phyloP scores from a whole-genome alignment of 2,329 filamentous ascomycete species.

The Monosporascus sp. region DNA sequence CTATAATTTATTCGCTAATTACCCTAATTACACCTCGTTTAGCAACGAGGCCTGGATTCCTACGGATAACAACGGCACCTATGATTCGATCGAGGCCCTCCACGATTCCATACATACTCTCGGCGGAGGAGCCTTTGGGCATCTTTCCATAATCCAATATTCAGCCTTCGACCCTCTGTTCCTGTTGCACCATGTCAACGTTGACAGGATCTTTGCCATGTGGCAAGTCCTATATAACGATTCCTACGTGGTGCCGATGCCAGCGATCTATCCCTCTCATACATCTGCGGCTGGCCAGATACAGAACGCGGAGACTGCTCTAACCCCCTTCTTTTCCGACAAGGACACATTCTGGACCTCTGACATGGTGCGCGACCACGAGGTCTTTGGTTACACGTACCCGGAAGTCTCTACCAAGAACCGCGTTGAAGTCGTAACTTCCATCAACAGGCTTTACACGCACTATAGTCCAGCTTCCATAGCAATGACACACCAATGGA shows the following conservation, averaged over 20 bases:
- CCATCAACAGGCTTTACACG: conserved; percentile 61
- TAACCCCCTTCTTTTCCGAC: conserved; percentile 63
- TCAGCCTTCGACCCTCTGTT: conserved; percentile 78
- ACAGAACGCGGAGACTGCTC: conserved; percentile 48
- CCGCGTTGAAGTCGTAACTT: conserved; percentile 37
- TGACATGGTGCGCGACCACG: conserved; percentile 51
- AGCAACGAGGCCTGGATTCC: conserved; percentile 62
- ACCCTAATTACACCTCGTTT: conserved; percentile 62
- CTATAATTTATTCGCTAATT: conserved; percentile 62
- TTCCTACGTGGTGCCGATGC: conserved; percentile 56
- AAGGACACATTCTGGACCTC: conserved; percentile 64
- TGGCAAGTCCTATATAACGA: conserved; percentile 71
- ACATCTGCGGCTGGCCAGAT: conserved; percentile 49
- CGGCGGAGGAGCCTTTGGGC: conserved; percentile 46
- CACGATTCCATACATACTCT: conserved; percentile 59
- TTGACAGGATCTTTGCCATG: conserved; percentile 69
- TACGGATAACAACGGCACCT: conserved; percentile 36
- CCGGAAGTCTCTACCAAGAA: conserved; percentile 51
- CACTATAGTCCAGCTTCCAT: conserved; percentile 33
- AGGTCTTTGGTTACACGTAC: conserved; percentile 69
- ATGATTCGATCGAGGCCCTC: conserved; percentile 61
- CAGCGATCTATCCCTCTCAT: conserved; percentile 53
- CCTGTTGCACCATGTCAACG: conserved; percentile 70
- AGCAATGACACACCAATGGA: conserved; percentile 6
- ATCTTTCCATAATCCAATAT: conserved; percentile 65